Evolutionary conservation across 805 yeast species (phyloP), one percentile per base, ranked within the genome.

Genomic region (Tetrapisispora arboricola): DNA sequence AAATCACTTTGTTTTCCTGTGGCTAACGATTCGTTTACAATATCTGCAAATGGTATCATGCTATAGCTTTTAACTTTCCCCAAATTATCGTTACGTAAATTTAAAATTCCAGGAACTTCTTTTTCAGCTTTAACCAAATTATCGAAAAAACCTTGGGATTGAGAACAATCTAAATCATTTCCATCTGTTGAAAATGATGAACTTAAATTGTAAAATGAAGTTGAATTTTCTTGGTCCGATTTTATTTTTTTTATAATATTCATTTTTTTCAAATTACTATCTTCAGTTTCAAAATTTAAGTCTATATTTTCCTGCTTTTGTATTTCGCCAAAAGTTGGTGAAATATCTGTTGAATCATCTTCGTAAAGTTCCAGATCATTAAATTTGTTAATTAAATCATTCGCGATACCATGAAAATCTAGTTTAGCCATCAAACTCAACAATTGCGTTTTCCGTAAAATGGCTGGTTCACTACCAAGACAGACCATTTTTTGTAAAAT

Each of bases 391-490:
- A 80, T 66, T 33, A 82, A 63, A 18, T 69, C 73, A 21, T 60
- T 57, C 80, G 81, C 77, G 9, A 75, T 68, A 5, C 80, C 80
- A 58, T 77, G 76, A 57, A 81, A 79, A 55, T 83, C 87, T 36
- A 83, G 59, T 12, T 82, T 73, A 25, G 75, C 66, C 53, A 82
- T 71, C 43, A 83, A 63, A 46, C 78, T 78, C 43, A 83, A 61
- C 21, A 83, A 59, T 51, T 83, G 94, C 0, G 81, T 84, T 42
- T 86, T 65, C 54, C 90, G 68, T 20, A 81, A 58, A 6, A 83
- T 82, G 0, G 92, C 90, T 1, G 92, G 90, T 54, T 80, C 80
- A 54, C 83, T 83, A 1, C 92, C 92, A 38, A 82, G 61, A 42
- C 75, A 76, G 52, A 82, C 73, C 92, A 83, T 83, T 51, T 72